Conservation (phyloP, 192 early-diverging fungal genomes). For the Diversispora eburnea region DNA sequence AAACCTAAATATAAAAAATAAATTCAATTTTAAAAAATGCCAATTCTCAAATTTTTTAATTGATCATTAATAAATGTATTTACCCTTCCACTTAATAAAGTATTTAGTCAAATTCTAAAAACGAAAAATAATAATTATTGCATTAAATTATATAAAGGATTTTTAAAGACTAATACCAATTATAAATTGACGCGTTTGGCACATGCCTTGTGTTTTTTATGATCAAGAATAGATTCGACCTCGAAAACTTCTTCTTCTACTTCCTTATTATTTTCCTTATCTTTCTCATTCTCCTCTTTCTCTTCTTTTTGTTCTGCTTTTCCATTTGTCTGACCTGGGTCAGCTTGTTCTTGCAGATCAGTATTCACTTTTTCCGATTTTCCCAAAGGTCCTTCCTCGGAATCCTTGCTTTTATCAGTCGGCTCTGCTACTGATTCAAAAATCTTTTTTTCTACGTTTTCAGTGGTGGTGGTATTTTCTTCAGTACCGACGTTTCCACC, state of each 20-base stretch:
- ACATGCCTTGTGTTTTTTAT: constrained; percentile 14
- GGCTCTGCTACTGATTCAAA: not conserved
- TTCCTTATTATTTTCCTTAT: not conserved
- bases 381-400: not conserved
- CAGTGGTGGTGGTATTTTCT: not conserved
- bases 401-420: not conserved
- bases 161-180: not conserved
- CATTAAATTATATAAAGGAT: not conserved
- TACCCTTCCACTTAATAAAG: constrained; percentile 30
- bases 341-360: not conserved
- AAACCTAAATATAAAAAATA: not conserved
- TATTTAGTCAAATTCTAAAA: constrained; percentile 10
- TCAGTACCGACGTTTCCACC: not conserved
- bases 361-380: not conserved
- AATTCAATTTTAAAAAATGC: not conserved
- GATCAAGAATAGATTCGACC: constrained; percentile 8
- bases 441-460: not conserved
- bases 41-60: not conserved
- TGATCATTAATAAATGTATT: not conserved
- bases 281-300: not conserved
- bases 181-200: not conserved
- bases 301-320: constrained; percentile 2
- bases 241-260: constrained; percentile 18
- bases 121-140: not conserved
- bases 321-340: not conserved